Evolutionary conservation across 352 stramenopile species (phyloP).

Genomic region (Thalassiosira hispida): DNA sequence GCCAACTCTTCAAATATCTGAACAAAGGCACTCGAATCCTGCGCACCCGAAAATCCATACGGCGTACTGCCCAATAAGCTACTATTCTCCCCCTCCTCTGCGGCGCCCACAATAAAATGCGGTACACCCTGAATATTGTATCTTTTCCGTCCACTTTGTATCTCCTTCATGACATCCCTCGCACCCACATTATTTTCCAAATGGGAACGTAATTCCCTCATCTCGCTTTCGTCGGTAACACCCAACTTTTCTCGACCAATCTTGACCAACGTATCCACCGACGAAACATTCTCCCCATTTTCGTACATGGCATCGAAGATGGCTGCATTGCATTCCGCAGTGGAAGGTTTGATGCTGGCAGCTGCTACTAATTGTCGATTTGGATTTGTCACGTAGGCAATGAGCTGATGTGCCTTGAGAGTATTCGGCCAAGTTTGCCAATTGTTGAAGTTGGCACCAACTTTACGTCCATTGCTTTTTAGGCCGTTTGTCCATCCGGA

Average conservation of each 20-base stretch:
- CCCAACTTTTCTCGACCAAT: conserved; percentile 54
- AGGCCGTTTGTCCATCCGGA: conserved; percentile 71
- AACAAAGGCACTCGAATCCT: conserved; percentile 65
- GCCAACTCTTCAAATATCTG: conserved; percentile 71
- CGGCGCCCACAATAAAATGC: conserved; percentile 66
- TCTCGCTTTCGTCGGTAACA: conserved; percentile 25
- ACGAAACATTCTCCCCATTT: conserved; percentile 70
- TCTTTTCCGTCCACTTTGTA: conserved; percentile 51
- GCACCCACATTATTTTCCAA: conserved; percentile 58
- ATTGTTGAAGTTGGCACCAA: conserved; percentile 75
- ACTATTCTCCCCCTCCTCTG: conserved; percentile 2
- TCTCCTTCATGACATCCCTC: conserved; percentile 59
- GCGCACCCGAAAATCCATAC: conserved; percentile 73
- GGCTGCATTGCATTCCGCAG: conserved; percentile 54
- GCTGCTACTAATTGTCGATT: conserved; percentile 1
- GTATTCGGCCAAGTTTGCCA: conserved; percentile 83
- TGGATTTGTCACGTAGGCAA: conserved; percentile 64
- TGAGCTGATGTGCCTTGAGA: conserved; percentile 71
- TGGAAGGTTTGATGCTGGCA: conserved; percentile 18
- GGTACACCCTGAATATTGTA: conserved; percentile 73
- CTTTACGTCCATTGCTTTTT: conserved; percentile 60
- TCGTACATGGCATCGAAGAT: conserved; percentile 81
- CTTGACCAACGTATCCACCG: conserved; percentile 59
- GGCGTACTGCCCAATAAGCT: conserved; percentile 17
- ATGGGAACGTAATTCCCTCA: conserved; percentile 44